phyloP scores from a whole-genome alignment of 2,329 filamentous ascomycete species.

The Periglandula ipomoeae region DNA sequence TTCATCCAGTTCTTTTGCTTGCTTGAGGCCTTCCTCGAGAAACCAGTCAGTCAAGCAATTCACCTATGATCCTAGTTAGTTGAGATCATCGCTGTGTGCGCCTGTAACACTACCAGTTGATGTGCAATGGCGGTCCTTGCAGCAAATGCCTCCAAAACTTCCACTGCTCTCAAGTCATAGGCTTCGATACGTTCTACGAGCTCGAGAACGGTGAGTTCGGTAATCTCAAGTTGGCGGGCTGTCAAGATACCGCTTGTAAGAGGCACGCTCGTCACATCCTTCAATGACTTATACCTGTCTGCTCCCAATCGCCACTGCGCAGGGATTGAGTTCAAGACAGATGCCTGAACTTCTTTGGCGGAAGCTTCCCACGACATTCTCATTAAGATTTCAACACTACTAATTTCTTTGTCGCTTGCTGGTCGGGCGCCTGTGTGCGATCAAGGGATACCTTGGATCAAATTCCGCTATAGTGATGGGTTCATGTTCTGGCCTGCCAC shows the following conservation, averaged over 20 bases:
- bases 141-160: slow-evolving; percentile 7
- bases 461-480: too few species aligned
- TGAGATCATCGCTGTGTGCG: background rate
- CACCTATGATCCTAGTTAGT: slow-evolving; percentile 4
- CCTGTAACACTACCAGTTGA: background rate
- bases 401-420: too few species aligned
- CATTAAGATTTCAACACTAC: too few species aligned
- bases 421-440: too few species aligned
- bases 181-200: slow-evolving; percentile 1
- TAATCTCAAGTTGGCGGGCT: slow-evolving; percentile 5
- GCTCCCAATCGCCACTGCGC: background rate
- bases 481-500: too few species aligned
- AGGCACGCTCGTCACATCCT: background rate
- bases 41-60: slow-evolving; percentile 11
- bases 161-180: background rate
- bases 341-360: background rate
- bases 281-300: background rate
- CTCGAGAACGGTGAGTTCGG: slow-evolving; percentile 3
- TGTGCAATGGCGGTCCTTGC: slow-evolving; percentile 9
- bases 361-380: background rate
- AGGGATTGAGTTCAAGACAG: background rate
- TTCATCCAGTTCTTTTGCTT: slow-evolving; percentile 6
- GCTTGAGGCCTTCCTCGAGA: slow-evolving; percentile 7
- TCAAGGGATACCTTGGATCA: too few species aligned
- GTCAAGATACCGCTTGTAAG: background rate